Percentiles rank a stretch among this genome's conserved stretches.
phyloP scores from a whole-genome alignment of 805 yeast genomes.

The Phaffomyces antillensis region DNA sequence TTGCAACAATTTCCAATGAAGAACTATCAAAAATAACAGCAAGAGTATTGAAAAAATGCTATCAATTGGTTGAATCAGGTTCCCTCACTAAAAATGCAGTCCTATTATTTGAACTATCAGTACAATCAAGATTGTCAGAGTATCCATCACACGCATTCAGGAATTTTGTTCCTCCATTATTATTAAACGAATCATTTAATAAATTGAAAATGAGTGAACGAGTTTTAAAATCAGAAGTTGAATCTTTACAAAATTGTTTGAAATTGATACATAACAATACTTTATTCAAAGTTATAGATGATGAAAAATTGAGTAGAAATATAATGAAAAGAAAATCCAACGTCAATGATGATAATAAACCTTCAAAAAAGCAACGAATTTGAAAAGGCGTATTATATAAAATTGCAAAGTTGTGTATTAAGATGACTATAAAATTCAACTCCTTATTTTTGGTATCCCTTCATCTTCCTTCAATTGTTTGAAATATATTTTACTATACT shows the following conservation, averaged over 20 bases:
- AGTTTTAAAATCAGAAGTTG: conserved; percentile 50
- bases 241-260: conserved; percentile 37
- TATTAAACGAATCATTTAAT: conserved; percentile 10
- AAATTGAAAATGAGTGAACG: conserved; percentile 41
- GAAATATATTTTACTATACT: conserved; percentile 13
- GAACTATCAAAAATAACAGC: conserved; percentile 29
- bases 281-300: conserved; percentile 41
- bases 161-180: conserved; percentile 15
- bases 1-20: conserved; percentile 15
- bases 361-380: conserved; percentile 22
- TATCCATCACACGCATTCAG: conserved; percentile 39
- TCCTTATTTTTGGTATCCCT: conserved; percentile 13
- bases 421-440: background rate
- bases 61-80: conserved; percentile 45
- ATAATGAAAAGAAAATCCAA: conserved; percentile 44
- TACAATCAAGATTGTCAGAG: conserved; percentile 28
- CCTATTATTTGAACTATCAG: conserved; percentile 22
- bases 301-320: conserved; percentile 51
- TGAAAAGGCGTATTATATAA: background rate
- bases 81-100: conserved; percentile 35
- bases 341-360: conserved; percentile 16
- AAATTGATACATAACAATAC: conserved; percentile 18
- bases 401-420: background rate
- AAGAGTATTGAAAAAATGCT: conserved; percentile 51
- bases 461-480: conserved; percentile 13